phyloP scores from a whole-genome alignment of 2,329 filamentous ascomycete genomes.

The Trichoderma sp. region DNA sequence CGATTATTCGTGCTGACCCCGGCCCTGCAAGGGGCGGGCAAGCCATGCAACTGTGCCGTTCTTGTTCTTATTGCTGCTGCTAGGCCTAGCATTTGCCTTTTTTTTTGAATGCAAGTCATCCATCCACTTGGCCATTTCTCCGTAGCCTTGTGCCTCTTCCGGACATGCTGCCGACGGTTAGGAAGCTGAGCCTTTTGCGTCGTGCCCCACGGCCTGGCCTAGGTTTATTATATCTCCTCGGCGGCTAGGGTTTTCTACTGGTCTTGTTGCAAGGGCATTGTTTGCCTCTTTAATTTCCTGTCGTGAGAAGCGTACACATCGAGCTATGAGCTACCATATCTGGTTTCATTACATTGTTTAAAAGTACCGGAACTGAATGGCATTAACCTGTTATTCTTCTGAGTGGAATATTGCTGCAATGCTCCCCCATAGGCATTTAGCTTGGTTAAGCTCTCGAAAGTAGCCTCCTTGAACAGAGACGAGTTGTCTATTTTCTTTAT shows the following conservation, averaged over 20 bases:
- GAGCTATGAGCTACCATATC: background rate
- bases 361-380: background rate
- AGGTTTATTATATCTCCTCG: background rate
- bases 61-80: background rate
- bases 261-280: background rate
- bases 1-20: background rate
- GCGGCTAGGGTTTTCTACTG: background rate
- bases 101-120: conserved; percentile 21
- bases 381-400: background rate
- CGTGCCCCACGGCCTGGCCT: background rate
- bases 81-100: background rate
- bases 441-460: background rate
- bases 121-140: conserved; percentile 12
- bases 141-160: background rate
- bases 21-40: conserved; percentile 15
- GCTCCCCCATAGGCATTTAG: background rate
- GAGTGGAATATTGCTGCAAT: background rate
- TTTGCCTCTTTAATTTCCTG: background rate
- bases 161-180: background rate
- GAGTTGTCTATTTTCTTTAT: background rate
- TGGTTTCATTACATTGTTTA: background rate
- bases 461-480: background rate
- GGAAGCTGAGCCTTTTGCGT: background rate
- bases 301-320: background rate
- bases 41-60: conserved; percentile 20